Conservation (phyloP, 805 yeast species). For the Barnettozyma populi region DNA sequence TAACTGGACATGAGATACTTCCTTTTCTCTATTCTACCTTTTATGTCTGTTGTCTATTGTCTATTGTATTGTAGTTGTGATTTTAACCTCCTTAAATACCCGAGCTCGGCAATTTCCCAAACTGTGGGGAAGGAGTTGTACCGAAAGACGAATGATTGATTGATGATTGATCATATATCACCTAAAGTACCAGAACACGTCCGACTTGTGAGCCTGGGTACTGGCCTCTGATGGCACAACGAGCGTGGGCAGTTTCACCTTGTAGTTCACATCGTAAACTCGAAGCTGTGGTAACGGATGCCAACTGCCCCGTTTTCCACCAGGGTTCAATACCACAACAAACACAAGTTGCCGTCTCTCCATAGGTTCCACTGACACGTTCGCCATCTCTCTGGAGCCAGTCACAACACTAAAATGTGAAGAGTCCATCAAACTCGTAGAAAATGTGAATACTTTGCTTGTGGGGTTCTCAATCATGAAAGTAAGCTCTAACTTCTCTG, state of each 20-base stretch:
- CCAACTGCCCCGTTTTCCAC: constrained; percentile 7
- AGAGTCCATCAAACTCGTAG: constrained; percentile 39
- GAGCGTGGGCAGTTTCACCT: constrained; percentile 52
- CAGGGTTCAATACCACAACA: constrained; percentile 17
- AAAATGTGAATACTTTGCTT: constrained; percentile 57
- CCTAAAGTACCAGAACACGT: constrained; percentile 8
- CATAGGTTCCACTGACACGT: constrained; percentile 49
- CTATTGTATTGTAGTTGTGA: too few species aligned
- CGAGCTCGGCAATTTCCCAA: too few species aligned
- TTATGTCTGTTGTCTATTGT: too few species aligned
- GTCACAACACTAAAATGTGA: constrained; percentile 29
- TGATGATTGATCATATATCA: background rate
- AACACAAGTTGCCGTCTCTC: constrained; percentile 41
- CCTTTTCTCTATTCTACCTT: background rate
- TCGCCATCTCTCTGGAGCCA: constrained; percentile 27
- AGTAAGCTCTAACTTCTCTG: constrained; percentile 28
- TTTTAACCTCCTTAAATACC: too few species aligned
- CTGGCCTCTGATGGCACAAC: constrained; percentile 30
- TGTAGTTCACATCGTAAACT: constrained; percentile 64
- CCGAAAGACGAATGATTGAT: too few species aligned
- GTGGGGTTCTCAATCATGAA: constrained; percentile 75
- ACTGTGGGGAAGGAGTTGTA: too few species aligned
- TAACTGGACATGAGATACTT: constrained; percentile 8
- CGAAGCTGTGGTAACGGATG: constrained; percentile 53
- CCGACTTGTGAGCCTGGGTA: constrained; percentile 26